phyloP scores from a whole-genome alignment of 2,329 filamentous ascomycete genomes.

The Trichoderma koningii region DNA sequence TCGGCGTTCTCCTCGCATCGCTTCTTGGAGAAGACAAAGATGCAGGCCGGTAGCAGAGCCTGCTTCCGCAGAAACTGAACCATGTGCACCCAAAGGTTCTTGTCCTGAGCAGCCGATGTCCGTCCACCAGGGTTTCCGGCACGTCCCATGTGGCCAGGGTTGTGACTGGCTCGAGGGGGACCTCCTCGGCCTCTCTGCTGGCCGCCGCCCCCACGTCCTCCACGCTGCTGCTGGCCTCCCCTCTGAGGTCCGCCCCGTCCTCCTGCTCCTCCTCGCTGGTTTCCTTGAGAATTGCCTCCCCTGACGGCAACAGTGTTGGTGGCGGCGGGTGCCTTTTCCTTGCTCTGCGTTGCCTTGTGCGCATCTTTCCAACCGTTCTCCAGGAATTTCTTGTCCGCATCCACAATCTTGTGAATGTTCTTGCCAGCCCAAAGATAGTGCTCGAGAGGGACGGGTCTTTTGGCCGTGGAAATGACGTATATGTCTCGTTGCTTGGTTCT shows the following conservation, averaged over 20 bases:
- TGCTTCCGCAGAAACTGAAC: conserved; percentile 89
- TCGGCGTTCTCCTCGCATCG: conserved; percentile 96
- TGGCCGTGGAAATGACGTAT: conserved; percentile 96
- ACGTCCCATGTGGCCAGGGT: conserved; percentile 83
- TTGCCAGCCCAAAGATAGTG: conserved; percentile 97
- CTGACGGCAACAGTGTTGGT: conserved; percentile 42
- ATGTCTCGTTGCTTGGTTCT: conserved; percentile 98
- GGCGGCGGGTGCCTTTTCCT: conserved; percentile 67
- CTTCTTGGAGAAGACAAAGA: conserved; percentile 99
- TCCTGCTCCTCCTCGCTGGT: conserved; percentile 37
- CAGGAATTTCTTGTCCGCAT: conserved; percentile 86
- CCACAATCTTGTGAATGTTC: conserved; percentile 90
- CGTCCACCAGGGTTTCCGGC: conserved; percentile 82
- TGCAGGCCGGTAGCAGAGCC: conserved; percentile 84
- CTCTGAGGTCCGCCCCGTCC: conserved; percentile 50
- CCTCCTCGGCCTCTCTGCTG: conserved; percentile 56
- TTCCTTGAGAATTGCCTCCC: conserved; percentile 43
- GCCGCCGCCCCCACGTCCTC: conserved; percentile 48
- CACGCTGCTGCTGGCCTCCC: conserved; percentile 48
- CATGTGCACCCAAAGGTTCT: conserved; percentile 94
- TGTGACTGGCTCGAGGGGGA: conserved; percentile 60
- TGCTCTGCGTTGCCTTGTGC: conserved; percentile 77
- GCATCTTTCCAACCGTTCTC: conserved; percentile 95
- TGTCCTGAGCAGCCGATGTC: conserved; percentile 89
- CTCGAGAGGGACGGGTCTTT: conserved; percentile 90